Percentiles rank a stretch among this genome's conserved stretches.
phyloP scores from a whole-genome alignment of 768 basidiomycete genomes.

The Flagelloscypha sp. region DNA sequence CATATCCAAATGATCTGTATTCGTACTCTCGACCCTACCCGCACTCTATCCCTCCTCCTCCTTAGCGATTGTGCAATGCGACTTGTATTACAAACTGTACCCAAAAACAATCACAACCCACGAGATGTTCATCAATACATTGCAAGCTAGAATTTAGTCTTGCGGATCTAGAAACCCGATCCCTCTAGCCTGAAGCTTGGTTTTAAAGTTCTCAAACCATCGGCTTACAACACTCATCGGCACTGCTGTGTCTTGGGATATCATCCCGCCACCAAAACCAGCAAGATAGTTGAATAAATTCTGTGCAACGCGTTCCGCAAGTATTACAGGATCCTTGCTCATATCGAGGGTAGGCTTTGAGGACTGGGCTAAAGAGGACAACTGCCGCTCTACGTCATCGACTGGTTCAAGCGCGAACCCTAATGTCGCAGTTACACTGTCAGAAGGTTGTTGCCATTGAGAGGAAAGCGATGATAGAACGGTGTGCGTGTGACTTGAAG shows the following conservation, averaged over 20 bases:
- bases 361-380: slow-evolving; percentile 35
- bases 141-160: too few species aligned
- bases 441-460: slow-evolving; percentile 16
- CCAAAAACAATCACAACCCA: too few species aligned
- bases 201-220: slow-evolving; percentile 65
- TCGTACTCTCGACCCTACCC: too few species aligned
- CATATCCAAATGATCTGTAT: too few species aligned
- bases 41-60: too few species aligned
- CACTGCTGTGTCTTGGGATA: slow-evolving; percentile 44
- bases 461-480: slow-evolving; percentile 31
- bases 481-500: slow-evolving; percentile 24
- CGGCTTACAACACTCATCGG: slow-evolving; percentile 55
- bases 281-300: slow-evolving; percentile 72
- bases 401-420: slow-evolving; percentile 80
- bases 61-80: too few species aligned
- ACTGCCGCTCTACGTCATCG: slow-evolving; percentile 47
- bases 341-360: slow-evolving; percentile 16
- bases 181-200: slow-evolving; percentile 52
- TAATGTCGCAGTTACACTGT: slow-evolving; percentile 61
- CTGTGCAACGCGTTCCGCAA: slow-evolving; percentile 65
- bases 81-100: too few species aligned
- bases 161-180: slow-evolving; percentile 50
- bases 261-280: slow-evolving; percentile 42
- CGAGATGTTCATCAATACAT: too few species aligned
- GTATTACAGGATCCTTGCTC: slow-evolving; percentile 37